Conservation (phyloP, 2,329 filamentous ascomycete species). For the Paecilomyces dactylethromorphus region DNA sequence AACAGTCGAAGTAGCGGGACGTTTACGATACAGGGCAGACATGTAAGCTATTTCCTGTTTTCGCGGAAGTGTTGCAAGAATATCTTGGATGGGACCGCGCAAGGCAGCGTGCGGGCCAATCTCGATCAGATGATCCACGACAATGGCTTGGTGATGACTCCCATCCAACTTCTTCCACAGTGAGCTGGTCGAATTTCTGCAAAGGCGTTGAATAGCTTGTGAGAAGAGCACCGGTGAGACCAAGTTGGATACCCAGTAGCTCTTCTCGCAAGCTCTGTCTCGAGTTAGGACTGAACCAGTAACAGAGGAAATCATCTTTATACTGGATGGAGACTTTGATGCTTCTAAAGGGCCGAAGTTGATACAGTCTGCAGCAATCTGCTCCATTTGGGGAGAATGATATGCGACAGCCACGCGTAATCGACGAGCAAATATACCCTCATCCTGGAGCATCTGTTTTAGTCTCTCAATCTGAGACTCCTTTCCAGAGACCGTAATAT, state of each 20-base stretch:
- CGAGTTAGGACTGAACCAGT: neutral
- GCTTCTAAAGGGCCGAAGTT: neutral
- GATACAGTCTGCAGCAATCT: neutral
- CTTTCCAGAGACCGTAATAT: constrained; percentile 31
- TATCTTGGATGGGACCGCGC: constrained; percentile 17
- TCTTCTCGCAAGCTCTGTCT: neutral
- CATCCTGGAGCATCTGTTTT: constrained; percentile 2
- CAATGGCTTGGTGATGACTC: neutral
- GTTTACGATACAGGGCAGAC: neutral
- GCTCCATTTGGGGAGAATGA: constrained; percentile 14
- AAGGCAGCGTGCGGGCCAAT: constrained; percentile 25
- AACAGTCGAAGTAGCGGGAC: neutral
- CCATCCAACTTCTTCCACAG: neutral
- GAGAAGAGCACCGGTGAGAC: neutral
- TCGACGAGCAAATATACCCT: constrained; percentile 2
- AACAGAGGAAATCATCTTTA: neutral
- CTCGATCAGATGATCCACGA: constrained; percentile 12
- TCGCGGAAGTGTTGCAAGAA: neutral
- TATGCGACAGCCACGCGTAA: constrained; percentile 16
- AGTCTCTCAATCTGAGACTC: constrained; percentile 16
- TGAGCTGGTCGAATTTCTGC: neutral
- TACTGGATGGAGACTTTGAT: neutral
- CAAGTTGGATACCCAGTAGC: neutral
- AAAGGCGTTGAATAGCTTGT: neutral
- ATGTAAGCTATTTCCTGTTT: neutral